phyloP scores from a whole-genome alignment of 2,329 filamentous ascomycete genomes.

The Teratosphaeria pseudoeucalypti region DNA sequence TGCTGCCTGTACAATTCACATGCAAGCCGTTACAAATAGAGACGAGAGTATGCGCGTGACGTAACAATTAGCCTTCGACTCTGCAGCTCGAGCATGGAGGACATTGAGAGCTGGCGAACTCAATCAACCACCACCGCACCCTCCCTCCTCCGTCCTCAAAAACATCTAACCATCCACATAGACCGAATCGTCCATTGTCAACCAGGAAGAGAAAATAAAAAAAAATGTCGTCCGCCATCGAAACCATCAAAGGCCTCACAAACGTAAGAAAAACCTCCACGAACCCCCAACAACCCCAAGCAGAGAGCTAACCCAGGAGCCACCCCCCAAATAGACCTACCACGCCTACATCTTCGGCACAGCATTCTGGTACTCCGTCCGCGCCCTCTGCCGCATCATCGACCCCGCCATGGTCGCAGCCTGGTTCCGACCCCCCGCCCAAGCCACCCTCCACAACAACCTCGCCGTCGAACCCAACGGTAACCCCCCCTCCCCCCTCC shows the following conservation, averaged over 20 bases:
- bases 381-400: conserved; percentile 23
- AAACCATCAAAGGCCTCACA: conserved; percentile 8
- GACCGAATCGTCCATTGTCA: too few species aligned
- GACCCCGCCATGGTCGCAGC: conserved; percentile 24
- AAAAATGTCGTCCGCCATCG: not conserved
- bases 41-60: not conserved
- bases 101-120: not conserved
- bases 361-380: conserved; percentile 27
- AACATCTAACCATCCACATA: too few species aligned
- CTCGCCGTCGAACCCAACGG: conserved; percentile 6
- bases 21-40: not conserved
- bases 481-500: not conserved
- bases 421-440: conserved; percentile 21
- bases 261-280: not conserved
- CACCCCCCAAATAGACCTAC: conserved; percentile 8
- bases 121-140: not conserved
- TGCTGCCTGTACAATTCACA: not conserved
- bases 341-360: conserved; percentile 21
- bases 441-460: not conserved
- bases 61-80: not conserved
- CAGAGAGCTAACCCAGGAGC: not conserved
- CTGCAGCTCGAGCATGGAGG: not conserved
- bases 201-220: too few species aligned
- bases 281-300: not conserved
- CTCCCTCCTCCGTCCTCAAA: not conserved